Evolutionary conservation across 1,284 basidiomycete genomes (phyloP).

Genomic region (Chalciporus sp.): DNA sequence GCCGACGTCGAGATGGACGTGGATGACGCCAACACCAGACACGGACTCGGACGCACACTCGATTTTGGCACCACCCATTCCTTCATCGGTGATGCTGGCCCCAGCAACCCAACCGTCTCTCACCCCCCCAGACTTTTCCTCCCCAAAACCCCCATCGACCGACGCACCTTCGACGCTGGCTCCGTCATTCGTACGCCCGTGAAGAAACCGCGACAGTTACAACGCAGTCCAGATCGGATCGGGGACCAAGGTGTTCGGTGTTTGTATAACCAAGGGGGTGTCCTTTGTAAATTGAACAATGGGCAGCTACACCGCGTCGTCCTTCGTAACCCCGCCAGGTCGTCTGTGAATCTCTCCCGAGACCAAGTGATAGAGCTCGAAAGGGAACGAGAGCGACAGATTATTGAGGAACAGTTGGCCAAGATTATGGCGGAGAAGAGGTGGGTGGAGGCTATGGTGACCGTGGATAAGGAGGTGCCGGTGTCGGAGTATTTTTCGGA

Average conservation of each 20-base stretch:
- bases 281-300: constrained; percentile 17
- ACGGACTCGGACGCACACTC: too few species aligned
- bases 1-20: not conserved
- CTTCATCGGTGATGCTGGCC: not conserved
- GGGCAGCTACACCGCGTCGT: constrained; percentile 15
- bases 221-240: constrained; percentile 29
- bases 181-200: constrained; percentile 33
- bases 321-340: constrained; percentile 24
- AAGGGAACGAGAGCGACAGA: constrained; percentile 13
- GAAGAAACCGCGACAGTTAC: constrained; percentile 32
- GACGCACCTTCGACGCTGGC: constrained; percentile 27
- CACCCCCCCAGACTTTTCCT: constrained; percentile 1
- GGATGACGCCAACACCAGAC: not conserved
- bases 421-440: constrained; percentile 24
- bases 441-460: constrained; percentile 9
- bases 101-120: not conserved
- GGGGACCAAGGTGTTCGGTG: constrained; percentile 31
- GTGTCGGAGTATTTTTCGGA: not conserved
- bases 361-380: constrained; percentile 27
- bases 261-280: constrained; percentile 20
- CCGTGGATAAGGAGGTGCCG: not conserved
- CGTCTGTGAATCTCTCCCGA: constrained; percentile 23
- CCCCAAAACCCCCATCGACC: constrained; percentile 27
- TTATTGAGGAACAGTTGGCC: constrained; percentile 20
- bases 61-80: not conserved